Conservation (phyloP, 257 asterid genomes). For the Thymus mandschuricus region DNA sequence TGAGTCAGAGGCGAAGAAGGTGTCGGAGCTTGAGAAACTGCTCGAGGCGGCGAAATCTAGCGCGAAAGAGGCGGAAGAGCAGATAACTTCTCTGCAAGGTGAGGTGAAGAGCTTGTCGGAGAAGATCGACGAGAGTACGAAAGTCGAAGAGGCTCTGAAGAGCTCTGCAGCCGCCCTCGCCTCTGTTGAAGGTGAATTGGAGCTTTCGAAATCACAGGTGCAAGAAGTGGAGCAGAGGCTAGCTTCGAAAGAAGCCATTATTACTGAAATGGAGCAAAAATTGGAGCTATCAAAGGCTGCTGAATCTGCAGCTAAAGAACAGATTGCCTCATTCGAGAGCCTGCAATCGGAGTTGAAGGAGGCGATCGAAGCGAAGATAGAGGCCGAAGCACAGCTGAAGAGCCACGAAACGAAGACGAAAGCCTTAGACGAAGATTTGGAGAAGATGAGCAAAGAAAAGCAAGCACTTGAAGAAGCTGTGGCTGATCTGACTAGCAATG, state of each 20-base stretch:
- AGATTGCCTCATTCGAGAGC: conserved; percentile 55
- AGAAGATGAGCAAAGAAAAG: conserved; percentile 54
- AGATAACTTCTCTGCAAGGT: conserved; percentile 54
- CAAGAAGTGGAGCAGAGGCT: conserved; percentile 62
- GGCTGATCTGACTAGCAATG: conserved; percentile 54
- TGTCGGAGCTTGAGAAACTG: conserved; percentile 65
- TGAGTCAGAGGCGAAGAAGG: conserved; percentile 70
- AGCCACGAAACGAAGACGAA: conserved; percentile 51
- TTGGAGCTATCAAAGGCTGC: conserved; percentile 57
- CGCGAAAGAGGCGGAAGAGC: conserved; percentile 65
- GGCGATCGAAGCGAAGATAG: conserved; percentile 50
- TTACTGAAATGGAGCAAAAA: conserved; percentile 56
- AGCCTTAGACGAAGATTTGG: conserved; percentile 51
- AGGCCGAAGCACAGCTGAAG: conserved; percentile 47
- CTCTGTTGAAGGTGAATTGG: conserved; percentile 60
- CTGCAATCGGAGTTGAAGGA: conserved; percentile 58
- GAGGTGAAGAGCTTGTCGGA: conserved; percentile 60
- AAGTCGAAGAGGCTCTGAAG: conserved; percentile 69
- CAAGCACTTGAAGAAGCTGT: conserved; percentile 63
- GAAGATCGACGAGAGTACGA: conserved; percentile 61
- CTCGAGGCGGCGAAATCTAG: conserved; percentile 66
- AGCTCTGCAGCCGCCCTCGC: conserved; percentile 58
- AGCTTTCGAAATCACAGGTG: conserved; percentile 63
- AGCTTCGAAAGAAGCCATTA: conserved; percentile 64
- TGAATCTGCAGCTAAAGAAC: conserved; percentile 60